Conservation (phyloP, 1,284 basidiomycete genomes). For the Erythrobasidium hasegawianum region DNA sequence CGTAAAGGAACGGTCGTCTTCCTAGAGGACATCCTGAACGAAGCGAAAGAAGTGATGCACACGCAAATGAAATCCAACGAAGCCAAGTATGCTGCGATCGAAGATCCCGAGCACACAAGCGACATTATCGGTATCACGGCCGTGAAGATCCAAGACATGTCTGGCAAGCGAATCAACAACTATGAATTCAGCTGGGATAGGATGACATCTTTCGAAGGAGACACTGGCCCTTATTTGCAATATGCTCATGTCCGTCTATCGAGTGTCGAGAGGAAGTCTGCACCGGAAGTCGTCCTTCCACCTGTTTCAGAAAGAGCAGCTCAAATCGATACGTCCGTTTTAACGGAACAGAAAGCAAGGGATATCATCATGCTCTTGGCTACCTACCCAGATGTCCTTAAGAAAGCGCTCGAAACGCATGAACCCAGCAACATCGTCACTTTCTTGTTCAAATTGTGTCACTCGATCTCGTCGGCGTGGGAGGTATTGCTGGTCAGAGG, state of each 20-base stretch:
- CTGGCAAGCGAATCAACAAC: constrained; percentile 74
- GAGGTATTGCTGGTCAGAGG: constrained; percentile 79
- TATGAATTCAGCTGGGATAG: constrained; percentile 93
- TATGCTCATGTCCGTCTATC: constrained; percentile 94
- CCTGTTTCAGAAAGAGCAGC: constrained; percentile 60
- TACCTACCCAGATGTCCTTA: constrained; percentile 85
- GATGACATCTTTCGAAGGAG: constrained; percentile 94
- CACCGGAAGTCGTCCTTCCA: constrained; percentile 70
- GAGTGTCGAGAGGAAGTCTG: constrained; percentile 88
- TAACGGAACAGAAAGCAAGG: constrained; percentile 70
- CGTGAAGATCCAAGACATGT: constrained; percentile 72
- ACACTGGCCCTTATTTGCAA: constrained; percentile 87
- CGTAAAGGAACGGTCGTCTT: constrained; percentile 95
- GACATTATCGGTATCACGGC: constrained; percentile 90
- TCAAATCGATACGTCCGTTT: constrained; percentile 65
- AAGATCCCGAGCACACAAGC: constrained; percentile 77
- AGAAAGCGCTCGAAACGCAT: constrained; percentile 73
- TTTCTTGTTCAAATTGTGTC: constrained; percentile 53
- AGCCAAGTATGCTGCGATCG: constrained; percentile 83
- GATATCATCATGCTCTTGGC: constrained; percentile 84
- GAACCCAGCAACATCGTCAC: constrained; percentile 83
- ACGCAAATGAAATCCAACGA: constrained; percentile 95
- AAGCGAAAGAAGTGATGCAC: constrained; percentile 87
- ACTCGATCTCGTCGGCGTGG: constrained; percentile 80
- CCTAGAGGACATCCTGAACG: constrained; percentile 87